These are phyloP conservation scores for Phytophthora pini DNA, from an alignment of 352 stramenopile species.

Conservation along the genomic window DNA sequence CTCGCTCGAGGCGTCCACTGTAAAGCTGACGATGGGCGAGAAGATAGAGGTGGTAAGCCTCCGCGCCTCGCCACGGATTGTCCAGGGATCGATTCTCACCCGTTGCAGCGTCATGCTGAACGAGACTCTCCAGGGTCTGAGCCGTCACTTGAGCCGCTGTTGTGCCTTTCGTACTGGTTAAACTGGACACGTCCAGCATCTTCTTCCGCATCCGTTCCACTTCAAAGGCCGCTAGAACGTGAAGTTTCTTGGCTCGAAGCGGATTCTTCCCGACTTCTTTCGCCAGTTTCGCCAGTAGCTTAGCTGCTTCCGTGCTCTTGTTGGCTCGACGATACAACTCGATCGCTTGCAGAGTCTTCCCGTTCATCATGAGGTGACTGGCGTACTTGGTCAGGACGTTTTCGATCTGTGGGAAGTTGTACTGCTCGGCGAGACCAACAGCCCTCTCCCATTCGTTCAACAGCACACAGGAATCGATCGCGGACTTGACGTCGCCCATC, in stretches of 20 bases:
- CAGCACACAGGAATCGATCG: slow-evolving; percentile 93
- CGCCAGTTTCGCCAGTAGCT: slow-evolving; percentile 89
- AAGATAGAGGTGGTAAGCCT: slow-evolving; percentile 95
- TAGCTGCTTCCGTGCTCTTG: slow-evolving; percentile 93
- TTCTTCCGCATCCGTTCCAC: slow-evolving; percentile 93
- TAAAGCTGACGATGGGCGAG: slow-evolving; percentile 94
- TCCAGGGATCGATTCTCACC: slow-evolving; percentile 88
- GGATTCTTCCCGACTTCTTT: slow-evolving; percentile 86
- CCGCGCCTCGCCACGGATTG: slow-evolving; percentile 93
- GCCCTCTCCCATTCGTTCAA: slow-evolving; percentile 94
- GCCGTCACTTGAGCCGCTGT: slow-evolving; percentile 86
- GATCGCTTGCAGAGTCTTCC: slow-evolving; percentile 90
- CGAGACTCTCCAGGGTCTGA: slow-evolving; percentile 92
- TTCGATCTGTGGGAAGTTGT: slow-evolving; percentile 95
- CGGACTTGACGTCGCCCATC: slow-evolving; percentile 91
- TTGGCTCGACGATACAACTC: slow-evolving; percentile 94
- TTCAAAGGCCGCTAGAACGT: slow-evolving; percentile 94
- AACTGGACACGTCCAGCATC: slow-evolving; percentile 81
- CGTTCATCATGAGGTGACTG: slow-evolving; percentile 82
- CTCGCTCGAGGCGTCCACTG: slow-evolving; percentile 74
- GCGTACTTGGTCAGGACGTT: slow-evolving; percentile 92
- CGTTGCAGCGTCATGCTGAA: slow-evolving; percentile 87
- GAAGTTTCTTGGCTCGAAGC: slow-evolving; percentile 93
- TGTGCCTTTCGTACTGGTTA: slow-evolving; percentile 65
- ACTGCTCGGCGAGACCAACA: slow-evolving; percentile 89